Base-by-base conservation (phyloP, 345 rosid genomes). In the Boechera stricta region DNA sequence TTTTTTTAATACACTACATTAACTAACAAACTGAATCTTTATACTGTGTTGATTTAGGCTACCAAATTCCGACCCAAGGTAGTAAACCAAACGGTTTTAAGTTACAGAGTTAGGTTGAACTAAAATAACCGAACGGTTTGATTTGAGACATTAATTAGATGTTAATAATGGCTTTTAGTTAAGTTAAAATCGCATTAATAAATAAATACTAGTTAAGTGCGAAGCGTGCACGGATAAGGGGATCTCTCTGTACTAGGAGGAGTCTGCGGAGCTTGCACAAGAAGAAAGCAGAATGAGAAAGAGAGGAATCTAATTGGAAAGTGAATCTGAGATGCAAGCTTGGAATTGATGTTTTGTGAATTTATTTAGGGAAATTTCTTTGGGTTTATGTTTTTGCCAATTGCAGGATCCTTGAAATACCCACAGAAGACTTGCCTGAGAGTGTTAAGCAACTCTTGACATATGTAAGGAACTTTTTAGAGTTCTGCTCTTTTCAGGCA, bases 401-500 rank as follows among this genome's bases (percentile, higher is more conserved):
- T 39, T 62, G 63, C 79, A 92, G 95, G 84, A 84, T 88, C 76
- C 97, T 94, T 73, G 75, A 81, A 58, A 71, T 85, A 16, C 77
- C 93, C n/a, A 82, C 90, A 29, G 86, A 82, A 63, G 92, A 90
- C 64, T 84, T 90, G 36, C 92, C 97, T 16, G 94, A 86, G 85
- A 85, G 82, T 80, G 93, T 82, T 51, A 85, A 87, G 84, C 95
- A 85, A 41, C 91, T 85, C 29, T 77, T 88, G 69, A 84, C 86
- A 10, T 90, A 89, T 28, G 83, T 94, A 16, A 84, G 91, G 82
- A 90, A 84, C 73, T 90, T 94, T 73, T 63, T 94, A 6, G 97
- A 94, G 86, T 91, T 88, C 72, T 88, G 92, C 80, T 90, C 91
- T 7, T 90, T 82, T 80, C 92, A 89, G 75, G 82, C 97, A n/a